Percentiles rank a stretch among this genome's conserved stretches.
These are phyloP conservation scores for Phialocephala sp. DNA, from an alignment of 2,329 filamentous ascomycete genomes.

Conservation along the genomic window DNA sequence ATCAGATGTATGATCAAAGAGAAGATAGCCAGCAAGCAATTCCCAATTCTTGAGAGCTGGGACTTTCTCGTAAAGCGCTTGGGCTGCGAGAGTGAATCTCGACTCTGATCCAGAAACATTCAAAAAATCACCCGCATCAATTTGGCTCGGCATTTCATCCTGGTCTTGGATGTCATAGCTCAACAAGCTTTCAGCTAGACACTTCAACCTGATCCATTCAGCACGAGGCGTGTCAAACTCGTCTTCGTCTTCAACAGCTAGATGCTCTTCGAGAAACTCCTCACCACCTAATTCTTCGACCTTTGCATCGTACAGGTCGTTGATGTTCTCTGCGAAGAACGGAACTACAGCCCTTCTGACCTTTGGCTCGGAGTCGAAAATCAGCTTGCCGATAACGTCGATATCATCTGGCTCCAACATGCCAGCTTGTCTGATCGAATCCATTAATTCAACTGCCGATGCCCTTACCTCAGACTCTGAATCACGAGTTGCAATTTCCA, in stretches of 20 bases:
- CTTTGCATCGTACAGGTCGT: constrained; percentile 79
- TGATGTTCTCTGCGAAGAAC: constrained; percentile 89
- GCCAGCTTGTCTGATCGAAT: constrained; percentile 80
- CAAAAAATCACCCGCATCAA: constrained; percentile 51
- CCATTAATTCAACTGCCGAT: constrained; percentile 79
- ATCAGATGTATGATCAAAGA: constrained; percentile 84
- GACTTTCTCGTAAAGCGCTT: constrained; percentile 83
- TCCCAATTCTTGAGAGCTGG: constrained; percentile 87
- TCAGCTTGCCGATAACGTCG: constrained; percentile 82
- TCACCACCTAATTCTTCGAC: constrained; percentile 84
- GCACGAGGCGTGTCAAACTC: constrained; percentile 77
- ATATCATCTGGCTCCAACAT: constrained; percentile 92
- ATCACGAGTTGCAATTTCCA: constrained; percentile 92
- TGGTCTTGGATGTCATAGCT: constrained; percentile 77
- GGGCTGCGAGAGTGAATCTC: constrained; percentile 82
- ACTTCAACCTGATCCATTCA: constrained; percentile 92
- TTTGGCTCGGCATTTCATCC: constrained; percentile 58
- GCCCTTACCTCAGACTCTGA: constrained; percentile 81
- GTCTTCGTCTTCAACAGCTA: constrained; percentile 74
- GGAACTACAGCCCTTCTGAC: constrained; percentile 87
- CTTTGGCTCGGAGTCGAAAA: constrained; percentile 85
- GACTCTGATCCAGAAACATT: constrained; percentile 74
- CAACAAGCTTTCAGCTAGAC: constrained; percentile 81
- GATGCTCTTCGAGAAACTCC: constrained; percentile 75
- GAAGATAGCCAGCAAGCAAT: constrained; percentile 82